Conservation (phyloP, 148 eudicot species). For the Cornus suecica region DNA sequence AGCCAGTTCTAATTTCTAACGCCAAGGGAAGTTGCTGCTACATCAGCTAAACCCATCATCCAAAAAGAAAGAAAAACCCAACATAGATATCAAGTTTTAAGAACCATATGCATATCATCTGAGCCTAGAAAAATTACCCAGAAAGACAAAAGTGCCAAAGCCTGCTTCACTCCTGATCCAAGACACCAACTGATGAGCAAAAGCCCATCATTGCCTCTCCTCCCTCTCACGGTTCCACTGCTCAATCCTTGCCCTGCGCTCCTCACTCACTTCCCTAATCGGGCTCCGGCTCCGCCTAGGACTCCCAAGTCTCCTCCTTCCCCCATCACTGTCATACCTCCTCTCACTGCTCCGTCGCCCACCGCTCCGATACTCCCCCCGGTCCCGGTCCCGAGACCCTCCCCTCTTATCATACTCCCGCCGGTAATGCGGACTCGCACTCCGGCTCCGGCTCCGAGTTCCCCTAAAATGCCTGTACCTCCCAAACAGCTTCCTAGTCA, state of each 20-base stretch:
- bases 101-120: background rate
- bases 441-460: conserved; percentile 40
- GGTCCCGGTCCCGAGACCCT: conserved; percentile 10
- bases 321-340: conserved; percentile 14
- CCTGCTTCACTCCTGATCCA: too few relatives aligned
- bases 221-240: too few relatives aligned
- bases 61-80: background rate
- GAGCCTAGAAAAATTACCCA: conserved; percentile 6
- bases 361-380: conserved; percentile 10
- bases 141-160: background rate
- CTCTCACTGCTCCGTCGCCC: conserved; percentile 16
- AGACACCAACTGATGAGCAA: too few relatives aligned
- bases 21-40: background rate
- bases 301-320: conserved; percentile 32
- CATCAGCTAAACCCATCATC: background rate
- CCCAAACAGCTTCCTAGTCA: conserved; percentile 23
- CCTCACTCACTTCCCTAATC: conserved; percentile 57
- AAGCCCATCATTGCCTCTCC: too few relatives aligned
- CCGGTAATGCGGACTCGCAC: conserved; percentile 27
- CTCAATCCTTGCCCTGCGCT: conserved; percentile 27
- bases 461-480: conserved; percentile 27
- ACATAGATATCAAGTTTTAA: conserved; percentile 1
- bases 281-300: conserved; percentile 34
- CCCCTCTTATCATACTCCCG: conserved; percentile 22
- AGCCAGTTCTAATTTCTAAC: background rate